A percentile compares a stretch with the other conserved stretches of the same genome.
Conservation (phyloP, 2,329 filamentous ascomycete species). For the Arthrocladium fulminans region DNA sequence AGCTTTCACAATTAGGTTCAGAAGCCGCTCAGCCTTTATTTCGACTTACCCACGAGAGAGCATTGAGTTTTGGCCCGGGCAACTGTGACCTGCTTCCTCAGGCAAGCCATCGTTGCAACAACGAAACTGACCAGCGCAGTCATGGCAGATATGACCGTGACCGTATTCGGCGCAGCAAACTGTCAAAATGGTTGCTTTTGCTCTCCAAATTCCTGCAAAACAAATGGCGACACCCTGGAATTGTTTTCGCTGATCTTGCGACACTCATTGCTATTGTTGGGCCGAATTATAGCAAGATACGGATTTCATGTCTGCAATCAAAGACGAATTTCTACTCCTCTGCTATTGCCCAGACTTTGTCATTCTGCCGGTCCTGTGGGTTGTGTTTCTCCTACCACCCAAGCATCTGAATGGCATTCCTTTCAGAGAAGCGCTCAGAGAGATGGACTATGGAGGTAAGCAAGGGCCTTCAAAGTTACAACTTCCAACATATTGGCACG, state of each 20-base stretch:
- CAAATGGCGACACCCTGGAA: constrained; percentile 40
- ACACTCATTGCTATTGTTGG: constrained; percentile 40
- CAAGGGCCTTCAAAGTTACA: not conserved
- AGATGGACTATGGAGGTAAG: constrained; percentile 33
- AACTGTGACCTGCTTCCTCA: too few relatives aligned
- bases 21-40: too few relatives aligned
- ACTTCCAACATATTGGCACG: not conserved
- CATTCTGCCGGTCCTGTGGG: constrained; percentile 37
- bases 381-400: constrained; percentile 36
- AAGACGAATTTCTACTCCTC: constrained; percentile 29
- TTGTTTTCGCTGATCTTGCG: constrained; percentile 36
- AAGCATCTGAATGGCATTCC: constrained; percentile 32
- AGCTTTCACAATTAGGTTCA: too few relatives aligned
- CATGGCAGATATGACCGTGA: not conserved
- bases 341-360: constrained; percentile 37
- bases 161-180: too few relatives aligned
- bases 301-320: constrained; percentile 32
- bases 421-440: constrained; percentile 28
- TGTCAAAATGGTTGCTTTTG: constrained; percentile 39
- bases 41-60: too few relatives aligned
- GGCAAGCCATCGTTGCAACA: too few relatives aligned
- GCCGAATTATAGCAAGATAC: constrained; percentile 38
- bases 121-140: constrained; percentile 13
- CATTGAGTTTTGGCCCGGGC: too few relatives aligned
- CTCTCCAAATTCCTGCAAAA: constrained; percentile 35